Evolutionary conservation across 352 stramenopile species (phyloP), one percentile per base, ranked within the genome.

Genomic region (Pilasporangium apinafurcum): DNA sequence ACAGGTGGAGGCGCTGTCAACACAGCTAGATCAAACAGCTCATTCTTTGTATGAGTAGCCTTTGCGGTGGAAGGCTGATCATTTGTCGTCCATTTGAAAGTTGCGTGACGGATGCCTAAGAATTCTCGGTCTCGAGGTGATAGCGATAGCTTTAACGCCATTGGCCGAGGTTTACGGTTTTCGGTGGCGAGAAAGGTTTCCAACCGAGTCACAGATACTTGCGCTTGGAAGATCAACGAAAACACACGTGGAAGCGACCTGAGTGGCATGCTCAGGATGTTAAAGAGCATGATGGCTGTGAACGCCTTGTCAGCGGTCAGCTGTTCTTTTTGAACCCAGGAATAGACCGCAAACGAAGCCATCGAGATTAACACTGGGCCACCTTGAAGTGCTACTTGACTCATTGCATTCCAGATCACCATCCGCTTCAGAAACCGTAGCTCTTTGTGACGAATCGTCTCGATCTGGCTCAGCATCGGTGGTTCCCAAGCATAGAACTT

Each of bases 221-320:
- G 63, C 0, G 70, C 75, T 50, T 75, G 51, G 30, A 82, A 74
- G 20, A 71, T 45, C n/a, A 72, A 44, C 29, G 53, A 65, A 33
- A 90, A 81, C 2, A 80, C 67, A 10, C 53, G 51, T 7, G 96
- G 96, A 0, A 99, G 55, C 52, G 95, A 94, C 51, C 93, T 92
- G 3, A 99, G 68, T 7, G 97, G 96, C 47, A 98, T 86, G 5
- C 95, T 75, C 20, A 99, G 83, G 40, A 99, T 91, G 44, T 97
- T 96, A 58, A 99, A 98, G 13, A 99, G 56, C 12, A 92, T 85
- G 38, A 99, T 77, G 2, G 92, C 83, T 4, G 96, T 98, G 51
- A 99, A 96, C 17, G 95, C 96, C 24, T 66, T 80, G 14, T 95
- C 79, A 0, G 44, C 93, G 55, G 56, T 96, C 67, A 65, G 97